A percentile compares a stretch with the other conserved stretches of the same genome.
These are phyloP conservation scores for Lecanosticta acicola DNA, from an alignment of 2,329 filamentous ascomycete genomes.

Conservation along the genomic window DNA sequence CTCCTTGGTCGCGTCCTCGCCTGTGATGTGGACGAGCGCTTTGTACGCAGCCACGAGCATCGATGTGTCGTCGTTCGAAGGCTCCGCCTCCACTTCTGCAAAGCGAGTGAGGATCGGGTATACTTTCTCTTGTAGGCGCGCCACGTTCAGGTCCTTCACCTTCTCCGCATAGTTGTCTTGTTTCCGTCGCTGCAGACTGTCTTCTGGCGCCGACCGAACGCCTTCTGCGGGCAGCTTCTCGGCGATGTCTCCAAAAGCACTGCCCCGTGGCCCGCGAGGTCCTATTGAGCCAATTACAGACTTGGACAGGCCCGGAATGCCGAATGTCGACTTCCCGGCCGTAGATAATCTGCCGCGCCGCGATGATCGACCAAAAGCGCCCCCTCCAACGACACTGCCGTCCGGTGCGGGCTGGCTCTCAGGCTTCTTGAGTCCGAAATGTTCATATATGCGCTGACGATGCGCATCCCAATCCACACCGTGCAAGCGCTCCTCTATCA, in stretches of 20 bases:
- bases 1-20: constrained; percentile 60
- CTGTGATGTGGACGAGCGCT: constrained; percentile 71
- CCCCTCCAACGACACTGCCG: constrained; percentile 9
- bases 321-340: constrained; percentile 51
- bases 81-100: constrained; percentile 63
- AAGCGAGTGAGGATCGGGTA: constrained; percentile 75
- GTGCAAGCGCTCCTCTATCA: constrained; percentile 88
- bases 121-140: constrained; percentile 59
- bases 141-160: constrained; percentile 70
- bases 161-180: constrained; percentile 75
- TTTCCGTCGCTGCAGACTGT: constrained; percentile 75
- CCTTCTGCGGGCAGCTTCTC: constrained; percentile 45
- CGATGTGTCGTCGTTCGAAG: constrained; percentile 56
- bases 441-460: constrained; percentile 86
- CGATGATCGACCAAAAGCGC: constrained; percentile 51
- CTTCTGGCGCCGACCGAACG: constrained; percentile 53
- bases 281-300: constrained; percentile 82
- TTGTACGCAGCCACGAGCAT: constrained; percentile 76
- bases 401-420: constrained; percentile 34
- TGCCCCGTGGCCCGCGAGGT: constrained; percentile 39
- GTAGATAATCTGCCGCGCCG: constrained; percentile 38
- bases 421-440: constrained; percentile 71
- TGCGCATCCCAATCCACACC: constrained; percentile 89
- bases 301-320: constrained; percentile 65
- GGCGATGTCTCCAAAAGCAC: constrained; percentile 39